Evolutionary conservation across 169 alveolate genomes (phyloP), one percentile per base, ranked within the genome.

Genomic region (Pseudocohnilembus persalinus): DNA sequence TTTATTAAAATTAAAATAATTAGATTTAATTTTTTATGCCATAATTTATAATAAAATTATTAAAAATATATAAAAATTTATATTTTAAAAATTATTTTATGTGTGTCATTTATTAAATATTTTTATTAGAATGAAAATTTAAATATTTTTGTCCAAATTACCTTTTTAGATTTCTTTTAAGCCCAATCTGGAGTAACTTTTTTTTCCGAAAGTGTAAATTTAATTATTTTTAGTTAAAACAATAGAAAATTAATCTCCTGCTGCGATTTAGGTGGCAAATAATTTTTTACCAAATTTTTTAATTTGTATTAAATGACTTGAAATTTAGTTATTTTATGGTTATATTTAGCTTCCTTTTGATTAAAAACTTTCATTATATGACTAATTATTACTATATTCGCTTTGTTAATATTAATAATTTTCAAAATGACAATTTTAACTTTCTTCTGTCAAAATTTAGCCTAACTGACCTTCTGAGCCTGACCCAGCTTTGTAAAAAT

Each of bases 101-200:
- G 83, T 24, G 88, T 88, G 73, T 84, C 90, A 33, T 92, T 81
- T 4, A 90, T 93, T 73, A 94, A 31, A 84, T 88, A 93, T 0
- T 92, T 90, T 83, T 94, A 96, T 24, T 96, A 96, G 81, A 95
- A 92, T 35, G 96, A 83, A 1, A 94, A 88, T 78, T 87, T 68
- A 33, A 77, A 82, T 1, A n/a, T 49, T 49, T 49, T 49, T 11
- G 26, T 49, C 68, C 68, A 20, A 49, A 20, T 49, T 49, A 20
- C n/a, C n/a, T n/a, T n/a, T n/a, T n/a, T n/a, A n/a, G n/a, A n/a
- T n/a, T n/a, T n/a, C n/a, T n/a, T n/a, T n/a, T n/a, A n/a, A n/a
- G n/a, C n/a, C n/a, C n/a, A n/a, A n/a, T n/a, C n/a, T n/a, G n/a
- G n/a, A n/a, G n/a, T n/a, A n/a, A n/a, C n/a, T n/a, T n/a, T n/a